Conservation (phyloP, 1,284 basidiomycete genomes). For the Sanghuangporus sanghuang region DNA sequence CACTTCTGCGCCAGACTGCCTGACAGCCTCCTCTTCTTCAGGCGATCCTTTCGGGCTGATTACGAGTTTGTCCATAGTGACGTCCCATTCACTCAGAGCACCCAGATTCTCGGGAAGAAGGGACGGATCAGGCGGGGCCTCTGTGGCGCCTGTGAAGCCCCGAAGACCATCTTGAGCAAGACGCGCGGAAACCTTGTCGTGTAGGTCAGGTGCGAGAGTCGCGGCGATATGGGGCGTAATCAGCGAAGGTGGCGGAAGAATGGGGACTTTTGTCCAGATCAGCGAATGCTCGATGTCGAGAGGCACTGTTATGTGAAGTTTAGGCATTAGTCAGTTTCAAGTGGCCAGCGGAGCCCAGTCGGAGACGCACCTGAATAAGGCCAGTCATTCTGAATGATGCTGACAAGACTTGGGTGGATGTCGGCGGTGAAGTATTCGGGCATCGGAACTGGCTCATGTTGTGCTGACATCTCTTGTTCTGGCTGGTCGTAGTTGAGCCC, state of each 20-base stretch:
- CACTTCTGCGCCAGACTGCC: slow-evolving; percentile 50
- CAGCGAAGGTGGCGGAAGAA: slow-evolving; percentile 50
- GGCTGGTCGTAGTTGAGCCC: slow-evolving; percentile 28
- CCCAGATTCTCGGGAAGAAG: slow-evolving; percentile 51
- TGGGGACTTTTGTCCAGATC: slow-evolving; percentile 69
- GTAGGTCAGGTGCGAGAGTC: slow-evolving; percentile 7
- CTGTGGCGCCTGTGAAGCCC: slow-evolving; percentile 62
- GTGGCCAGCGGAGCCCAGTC: slow-evolving; percentile 1
- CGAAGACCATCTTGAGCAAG: slow-evolving; percentile 68
- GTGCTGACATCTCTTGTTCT: slow-evolving; percentile 14
- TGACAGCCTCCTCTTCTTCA: slow-evolving; percentile 49
- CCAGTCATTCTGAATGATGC: slow-evolving; percentile 79
- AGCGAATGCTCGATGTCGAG: slow-evolving; percentile 67
- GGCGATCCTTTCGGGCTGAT: slow-evolving; percentile 41
- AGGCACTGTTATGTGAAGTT: slow-evolving; percentile 44
- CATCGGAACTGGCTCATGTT: background rate
- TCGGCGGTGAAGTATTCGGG: slow-evolving; percentile 56
- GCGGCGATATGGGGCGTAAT: slow-evolving; percentile 40
- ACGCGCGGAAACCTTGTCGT: slow-evolving; percentile 26
- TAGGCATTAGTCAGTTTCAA: background rate
- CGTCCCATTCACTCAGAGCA: slow-evolving; percentile 61
- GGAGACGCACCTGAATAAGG: slow-evolving; percentile 65
- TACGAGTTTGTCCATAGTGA: slow-evolving; percentile 55
- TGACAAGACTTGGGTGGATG: slow-evolving; percentile 52
- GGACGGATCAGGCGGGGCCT: slow-evolving; percentile 58